A percentile compares a stretch with the other conserved stretches of the same genome.
Conservation (phyloP, 768 basidiomycete species). For the Psilocybe subaeruginosa region DNA sequence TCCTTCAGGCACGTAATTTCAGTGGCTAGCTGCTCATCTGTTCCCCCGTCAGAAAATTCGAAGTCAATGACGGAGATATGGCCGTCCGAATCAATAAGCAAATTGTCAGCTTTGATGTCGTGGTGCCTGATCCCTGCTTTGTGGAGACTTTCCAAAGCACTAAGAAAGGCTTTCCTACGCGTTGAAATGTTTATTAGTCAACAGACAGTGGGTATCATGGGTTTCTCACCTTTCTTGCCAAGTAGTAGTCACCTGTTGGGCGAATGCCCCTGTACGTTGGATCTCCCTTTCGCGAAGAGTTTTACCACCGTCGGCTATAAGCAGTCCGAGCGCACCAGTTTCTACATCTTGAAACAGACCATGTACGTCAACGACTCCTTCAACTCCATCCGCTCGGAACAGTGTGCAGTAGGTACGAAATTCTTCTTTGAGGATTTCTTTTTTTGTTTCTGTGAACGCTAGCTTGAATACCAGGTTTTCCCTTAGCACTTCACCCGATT, state of each 20-base stretch:
- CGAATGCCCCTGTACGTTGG: neutral
- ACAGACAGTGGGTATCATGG: neutral
- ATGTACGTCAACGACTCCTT: slow-evolving; percentile 18
- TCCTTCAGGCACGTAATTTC: neutral
- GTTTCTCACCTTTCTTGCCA: neutral
- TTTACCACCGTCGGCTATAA: slow-evolving; percentile 18
- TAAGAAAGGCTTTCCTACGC: slow-evolving; percentile 16
- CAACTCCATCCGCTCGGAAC: neutral
- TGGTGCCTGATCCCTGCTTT: neutral
- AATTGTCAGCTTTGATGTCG: neutral
- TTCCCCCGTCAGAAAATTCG: neutral
- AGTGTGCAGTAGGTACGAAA: slow-evolving; percentile 19
- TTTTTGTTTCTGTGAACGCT: slow-evolving; percentile 2
- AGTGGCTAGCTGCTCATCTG: neutral
- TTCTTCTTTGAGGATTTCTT: slow-evolving; percentile 17
- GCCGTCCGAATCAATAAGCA: neutral
- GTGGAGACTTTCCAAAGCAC: slow-evolving; percentile 23
- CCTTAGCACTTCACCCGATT: too few relatives aligned
- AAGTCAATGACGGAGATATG: neutral
- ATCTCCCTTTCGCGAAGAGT: neutral
- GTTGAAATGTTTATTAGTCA: neutral
- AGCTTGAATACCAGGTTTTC: too few relatives aligned
- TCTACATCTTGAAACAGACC: slow-evolving; percentile 17
- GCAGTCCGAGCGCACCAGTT: slow-evolving; percentile 11
- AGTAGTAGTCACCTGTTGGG: too few relatives aligned